Evolutionary conservation across 2,329 filamentous ascomycete species (phyloP).

Genomic region (Neofusicoccum ribis): DNA sequence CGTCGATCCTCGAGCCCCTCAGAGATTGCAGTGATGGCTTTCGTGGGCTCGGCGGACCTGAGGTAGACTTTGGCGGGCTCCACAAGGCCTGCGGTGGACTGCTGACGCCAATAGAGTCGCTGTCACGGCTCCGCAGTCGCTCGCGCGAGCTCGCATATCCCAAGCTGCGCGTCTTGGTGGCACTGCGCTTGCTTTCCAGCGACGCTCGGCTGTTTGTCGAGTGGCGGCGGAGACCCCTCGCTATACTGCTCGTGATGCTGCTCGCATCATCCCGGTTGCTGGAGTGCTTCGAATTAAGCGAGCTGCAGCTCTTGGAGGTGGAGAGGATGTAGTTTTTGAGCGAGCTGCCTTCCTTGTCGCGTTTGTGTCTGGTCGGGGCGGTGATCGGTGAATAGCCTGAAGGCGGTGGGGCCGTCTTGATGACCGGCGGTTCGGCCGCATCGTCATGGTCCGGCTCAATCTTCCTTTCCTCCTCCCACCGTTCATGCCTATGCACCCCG

Average conservation of each 20-base stretch:
- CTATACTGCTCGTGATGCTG: slow-evolving; percentile 45
- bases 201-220: slow-evolving; percentile 37
- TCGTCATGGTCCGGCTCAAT: slow-evolving; percentile 51
- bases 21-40: slow-evolving; percentile 15
- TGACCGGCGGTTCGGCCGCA: slow-evolving; percentile 66
- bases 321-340: slow-evolving; percentile 59
- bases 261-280: slow-evolving; percentile 24
- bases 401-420: slow-evolving; percentile 50
- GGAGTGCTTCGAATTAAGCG: slow-evolving; percentile 35
- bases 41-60: slow-evolving; percentile 20
- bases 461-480: slow-evolving; percentile 48
- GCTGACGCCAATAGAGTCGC: slow-evolving; percentile 1
- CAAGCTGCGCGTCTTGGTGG: slow-evolving; percentile 54
- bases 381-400: slow-evolving; percentile 73
- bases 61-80: slow-evolving; percentile 26
- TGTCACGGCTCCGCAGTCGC: slow-evolving; percentile 52
- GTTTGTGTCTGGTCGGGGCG: slow-evolving; percentile 57
- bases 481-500: slow-evolving; percentile 60
- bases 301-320: slow-evolving; percentile 36
- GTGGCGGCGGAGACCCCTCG: slow-evolving; percentile 32
- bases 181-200: slow-evolving; percentile 30
- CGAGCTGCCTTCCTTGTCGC: slow-evolving; percentile 41
- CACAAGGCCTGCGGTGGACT: slow-evolving; percentile 4
- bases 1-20: slow-evolving; percentile 16
- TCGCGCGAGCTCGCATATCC: slow-evolving; percentile 77